A percentile compares a stretch with the other conserved stretches of the same genome.
Conservation (phyloP, 371 early-diverging fungal genomes). For the Conidiobolus incongruus region DNA sequence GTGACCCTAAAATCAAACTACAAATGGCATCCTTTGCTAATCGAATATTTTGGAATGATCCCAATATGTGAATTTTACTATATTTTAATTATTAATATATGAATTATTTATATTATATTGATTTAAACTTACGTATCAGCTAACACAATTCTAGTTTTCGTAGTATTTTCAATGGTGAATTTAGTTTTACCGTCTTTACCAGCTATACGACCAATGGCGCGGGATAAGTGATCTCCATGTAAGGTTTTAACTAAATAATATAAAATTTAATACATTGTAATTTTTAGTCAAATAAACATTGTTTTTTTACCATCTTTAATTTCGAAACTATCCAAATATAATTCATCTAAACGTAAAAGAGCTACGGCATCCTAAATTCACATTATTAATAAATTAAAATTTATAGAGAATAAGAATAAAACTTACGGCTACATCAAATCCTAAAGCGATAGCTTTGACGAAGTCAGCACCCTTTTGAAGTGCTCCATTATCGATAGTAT, state of each 20-base stretch:
- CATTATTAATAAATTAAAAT: not conserved
- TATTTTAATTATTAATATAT: conserved; percentile 1
- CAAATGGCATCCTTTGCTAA: conserved; percentile 94
- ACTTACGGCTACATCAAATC: conserved; percentile 67
- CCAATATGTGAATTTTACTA: conserved; percentile 88
- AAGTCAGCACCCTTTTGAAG: conserved; percentile 92
- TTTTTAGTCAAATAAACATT: not conserved
- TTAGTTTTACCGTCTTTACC: conserved; percentile 98
- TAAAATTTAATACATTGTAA: not conserved
- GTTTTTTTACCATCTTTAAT: conserved; percentile 65
- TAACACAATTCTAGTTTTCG: conserved; percentile 90
- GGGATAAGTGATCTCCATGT: conserved; percentile 85
- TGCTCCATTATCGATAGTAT: conserved; percentile 68
- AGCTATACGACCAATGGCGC: conserved; percentile 98
- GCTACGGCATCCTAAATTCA: conserved; percentile 62
- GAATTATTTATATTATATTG: no score
- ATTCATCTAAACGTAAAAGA: conserved; percentile 81
- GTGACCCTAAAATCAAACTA: conserved; percentile 87
- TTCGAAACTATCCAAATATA: conserved; percentile 92
- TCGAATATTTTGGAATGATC: conserved; percentile 90
- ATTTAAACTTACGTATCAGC: conserved; percentile 62
- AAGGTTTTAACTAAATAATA: conserved; percentile 75
- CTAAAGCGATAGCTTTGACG: conserved; percentile 75
- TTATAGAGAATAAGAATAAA: not conserved
- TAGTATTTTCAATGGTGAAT: conserved; percentile 91